Conservation (phyloP, 306 rosid species). For the Fragaria iinumae region DNA sequence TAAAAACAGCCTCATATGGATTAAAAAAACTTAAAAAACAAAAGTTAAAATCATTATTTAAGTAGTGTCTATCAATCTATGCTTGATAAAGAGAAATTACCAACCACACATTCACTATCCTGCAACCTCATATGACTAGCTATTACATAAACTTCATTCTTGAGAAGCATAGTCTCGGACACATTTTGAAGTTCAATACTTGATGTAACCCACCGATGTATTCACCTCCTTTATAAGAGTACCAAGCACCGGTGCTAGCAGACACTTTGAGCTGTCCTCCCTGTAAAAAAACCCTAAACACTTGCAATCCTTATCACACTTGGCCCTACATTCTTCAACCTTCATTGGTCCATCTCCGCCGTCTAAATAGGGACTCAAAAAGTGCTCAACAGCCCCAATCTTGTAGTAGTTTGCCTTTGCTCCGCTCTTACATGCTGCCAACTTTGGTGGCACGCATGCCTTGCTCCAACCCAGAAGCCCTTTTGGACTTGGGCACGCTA, state of each 20-base stretch:
- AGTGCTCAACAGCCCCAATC: conserved; percentile 32
- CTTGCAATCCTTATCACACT: conserved; percentile 34
- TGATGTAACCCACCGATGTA: conserved; percentile 28
- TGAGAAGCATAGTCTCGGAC: neutral
- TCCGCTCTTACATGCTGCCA: conserved; percentile 13
- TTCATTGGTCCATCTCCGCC: conserved; percentile 34
- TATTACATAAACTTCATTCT: conserved; percentile 1
- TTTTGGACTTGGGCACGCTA: conserved; percentile 32
- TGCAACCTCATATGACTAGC: neutral
- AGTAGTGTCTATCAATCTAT: neutral
- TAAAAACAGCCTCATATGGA: neutral
- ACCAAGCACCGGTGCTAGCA: conserved; percentile 31
- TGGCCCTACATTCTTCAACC: conserved; percentile 27
- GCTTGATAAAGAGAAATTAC: neutral
- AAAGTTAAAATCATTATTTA: neutral
- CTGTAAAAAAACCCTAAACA: conserved; percentile 32
- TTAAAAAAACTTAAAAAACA: neutral
- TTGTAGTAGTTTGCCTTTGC: conserved; percentile 23
- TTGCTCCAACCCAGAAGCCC: conserved; percentile 41
- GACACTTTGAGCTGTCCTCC: conserved; percentile 27
- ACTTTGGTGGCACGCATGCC: conserved; percentile 33
- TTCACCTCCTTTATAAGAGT: conserved; percentile 33
- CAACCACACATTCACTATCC: neutral
- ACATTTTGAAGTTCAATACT: conserved; percentile 15
- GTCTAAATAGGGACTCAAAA: conserved; percentile 18